A percentile compares a stretch with the other conserved stretches of the same genome.
These are phyloP conservation scores for Dovyalis caffra DNA, from an alignment of 345 rosid species.

Conservation along the genomic window DNA sequence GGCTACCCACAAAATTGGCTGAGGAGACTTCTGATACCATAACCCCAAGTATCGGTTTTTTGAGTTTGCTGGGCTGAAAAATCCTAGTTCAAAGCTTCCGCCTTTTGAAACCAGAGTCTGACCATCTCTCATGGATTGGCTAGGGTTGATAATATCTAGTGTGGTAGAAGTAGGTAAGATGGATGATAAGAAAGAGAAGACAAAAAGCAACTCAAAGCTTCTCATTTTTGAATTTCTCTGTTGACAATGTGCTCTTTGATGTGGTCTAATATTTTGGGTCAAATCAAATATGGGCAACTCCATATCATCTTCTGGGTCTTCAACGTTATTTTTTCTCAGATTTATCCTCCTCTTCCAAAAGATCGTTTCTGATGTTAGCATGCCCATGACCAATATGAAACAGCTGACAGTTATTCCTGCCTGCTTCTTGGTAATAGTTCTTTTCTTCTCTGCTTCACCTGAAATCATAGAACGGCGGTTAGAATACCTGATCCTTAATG, in stretches of 20 bases:
- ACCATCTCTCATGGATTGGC: not conserved
- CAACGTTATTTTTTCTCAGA: not conserved
- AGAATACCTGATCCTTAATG: too few species aligned
- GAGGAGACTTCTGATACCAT: not conserved
- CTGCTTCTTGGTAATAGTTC: too few species aligned
- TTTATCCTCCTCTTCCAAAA: too few species aligned
- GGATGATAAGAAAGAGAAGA: too few species aligned
- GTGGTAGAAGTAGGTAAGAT: not conserved
- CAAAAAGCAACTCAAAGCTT: too few species aligned
- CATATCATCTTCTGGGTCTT: not conserved
- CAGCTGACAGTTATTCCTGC: not conserved
- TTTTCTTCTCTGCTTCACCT: too few species aligned
- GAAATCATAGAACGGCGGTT: too few species aligned
- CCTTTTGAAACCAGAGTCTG: not conserved
- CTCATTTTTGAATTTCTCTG: too few species aligned
- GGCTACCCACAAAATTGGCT: not conserved
- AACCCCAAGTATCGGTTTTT: not conserved
- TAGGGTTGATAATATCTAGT: not conserved
- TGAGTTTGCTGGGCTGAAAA: too few species aligned
- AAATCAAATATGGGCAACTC: not conserved
- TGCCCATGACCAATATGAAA: not conserved
- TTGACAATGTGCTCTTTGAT: not conserved
- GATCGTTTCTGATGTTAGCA: not conserved
- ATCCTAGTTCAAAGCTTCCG: not conserved
- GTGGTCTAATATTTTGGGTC: not conserved